Base-by-base conservation (phyloP, 2,329 filamentous ascomycete species). In the Aspergillus chevalieri region DNA sequence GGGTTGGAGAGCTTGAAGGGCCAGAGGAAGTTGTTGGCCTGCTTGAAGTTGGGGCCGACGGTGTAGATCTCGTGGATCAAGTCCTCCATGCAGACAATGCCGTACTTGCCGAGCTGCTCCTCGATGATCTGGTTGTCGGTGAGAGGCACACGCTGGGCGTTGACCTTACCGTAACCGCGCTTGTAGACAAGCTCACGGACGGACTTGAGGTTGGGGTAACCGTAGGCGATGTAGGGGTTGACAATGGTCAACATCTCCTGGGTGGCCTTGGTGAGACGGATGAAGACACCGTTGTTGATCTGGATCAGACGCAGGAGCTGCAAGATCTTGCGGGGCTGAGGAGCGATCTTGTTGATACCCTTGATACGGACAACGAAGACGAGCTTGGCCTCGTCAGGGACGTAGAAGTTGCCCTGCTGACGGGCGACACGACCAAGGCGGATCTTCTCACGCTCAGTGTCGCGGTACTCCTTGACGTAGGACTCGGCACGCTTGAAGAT, bases 331-430 rank as follows among this genome's bases (percentile, higher is more conserved):
- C 93, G 91, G 78, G 94, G 94, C 88, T 98, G 97, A 67, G 93
- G 93, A 74, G 94, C 85, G 69, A 98, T 97, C 88, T 98, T 98
- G 89, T 97, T 97, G 90, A 98, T 97, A 95, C 92, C 93, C 89
- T 98, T 98, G 84, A 98, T 98, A 76, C 93, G 92, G 77, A 97
- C 80, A 68, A 98, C 85, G 76, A 98, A 98, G 80, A 92, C 90
- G 70, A 98, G 82, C 80, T 95, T 96, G 73, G 88, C 79, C 84
- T 98, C 90, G 59, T 89, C 91, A 60, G 89, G 86, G 65, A 98
- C 87, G 78, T 94, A 93, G 83, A 92, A 93, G 73, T 83, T 87
- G 75, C 92, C 92, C 70, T 89, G 85, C 77, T 89, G 81, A 84
- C 95, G 95, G 77, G 90, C 88, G 61, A 90, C 78, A 65, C 93